A percentile compares a stretch with the other conserved stretches of the same genome.
Conservation (phyloP, 345 rosid genomes). For the Citrus sp. region DNA sequence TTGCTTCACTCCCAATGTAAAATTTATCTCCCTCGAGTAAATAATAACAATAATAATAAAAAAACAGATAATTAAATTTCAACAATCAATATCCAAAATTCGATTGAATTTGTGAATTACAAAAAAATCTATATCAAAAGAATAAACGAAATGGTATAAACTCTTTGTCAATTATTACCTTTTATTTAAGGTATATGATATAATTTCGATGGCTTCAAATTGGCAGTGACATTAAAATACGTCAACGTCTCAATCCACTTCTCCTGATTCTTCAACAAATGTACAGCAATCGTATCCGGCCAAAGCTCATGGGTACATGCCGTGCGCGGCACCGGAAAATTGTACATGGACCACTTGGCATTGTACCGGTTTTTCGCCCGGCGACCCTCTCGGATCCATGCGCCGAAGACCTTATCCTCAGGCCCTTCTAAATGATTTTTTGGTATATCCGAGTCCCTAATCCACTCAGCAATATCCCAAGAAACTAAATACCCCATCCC, state of each 20-base stretch:
- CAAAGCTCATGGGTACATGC: conserved; percentile 74
- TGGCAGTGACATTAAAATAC: conserved; percentile 62
- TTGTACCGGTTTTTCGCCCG: conserved; percentile 61
- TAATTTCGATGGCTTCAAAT: conserved; percentile 79
- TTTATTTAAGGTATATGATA: conserved; percentile 54
- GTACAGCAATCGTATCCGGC: conserved; percentile 76
- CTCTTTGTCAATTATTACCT: neutral
- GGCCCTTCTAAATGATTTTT: conserved; percentile 70
- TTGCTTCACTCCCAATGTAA: too few relatives aligned
- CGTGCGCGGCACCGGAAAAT: conserved; percentile 58
- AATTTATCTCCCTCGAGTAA: too few relatives aligned
- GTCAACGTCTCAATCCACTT: conserved; percentile 68
- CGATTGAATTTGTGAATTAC: neutral
- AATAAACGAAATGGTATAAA: neutral
- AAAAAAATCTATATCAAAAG: neutral
- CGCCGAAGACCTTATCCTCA: conserved; percentile 66
- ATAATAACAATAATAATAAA: neutral
- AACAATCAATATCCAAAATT: neutral
- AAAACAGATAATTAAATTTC: neutral
- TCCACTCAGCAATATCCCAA: conserved; percentile 89
- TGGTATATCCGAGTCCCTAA: conserved; percentile 66
- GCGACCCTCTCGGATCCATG: conserved; percentile 71
- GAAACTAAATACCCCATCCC: conserved; percentile 90
- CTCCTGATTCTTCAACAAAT: conserved; percentile 73
- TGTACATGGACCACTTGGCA: conserved; percentile 90